Evolutionary conservation across 495 filamentous ascomycete genomes (phyloP), one percentile per base, ranked within the genome.

Genomic region (Eremomyces bilateralis): DNA sequence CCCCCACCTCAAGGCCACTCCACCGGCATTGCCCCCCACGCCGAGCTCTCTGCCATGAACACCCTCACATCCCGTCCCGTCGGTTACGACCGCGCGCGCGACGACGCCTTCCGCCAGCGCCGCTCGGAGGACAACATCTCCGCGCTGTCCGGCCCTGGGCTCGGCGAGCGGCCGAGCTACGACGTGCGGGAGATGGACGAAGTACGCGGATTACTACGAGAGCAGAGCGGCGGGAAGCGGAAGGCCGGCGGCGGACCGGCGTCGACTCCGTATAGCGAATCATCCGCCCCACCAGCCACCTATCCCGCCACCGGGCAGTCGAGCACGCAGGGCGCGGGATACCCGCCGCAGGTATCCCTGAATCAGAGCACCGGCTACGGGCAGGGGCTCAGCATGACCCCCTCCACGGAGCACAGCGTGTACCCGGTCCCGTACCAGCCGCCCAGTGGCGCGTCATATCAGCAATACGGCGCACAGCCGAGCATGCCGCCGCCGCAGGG

Each of bases 191-290:
- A 21, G 39, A 22, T 49, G 12, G 48, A 53, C 15, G 45, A 53
- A 13, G 37, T 53, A 20, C 34, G 43, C 8, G 50, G 50, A 15
- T 10, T 53, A 3, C 31, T 53, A 15, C 38, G 46, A 6, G 38
- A 46, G 22, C 45, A 36, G 37, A 49, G 45, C 12, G 22, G 39
- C 4, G 50, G 50, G 25, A 49, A 50, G 40, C 41, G 49, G 11
- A 42, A 43, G 19, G 33, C 37, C 5, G 33, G 35, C 25, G 15
- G 6, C 8, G 13, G 24, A 8, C 24, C 24, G 13, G 24, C 24
- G 6, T 6, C 24, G 24, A 27, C n/a, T n/a, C n/a, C n/a, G n/a
- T n/a, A n/a, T n/a, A n/a, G n/a, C n/a, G n/a, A n/a, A n/a, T n/a
- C n/a, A n/a, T n/a, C n/a, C n/a, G n/a, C n/a, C n/a, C n/a, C n/a